phyloP scores from a whole-genome alignment of 1,139 yeast species.

The Pichia sp. region DNA sequence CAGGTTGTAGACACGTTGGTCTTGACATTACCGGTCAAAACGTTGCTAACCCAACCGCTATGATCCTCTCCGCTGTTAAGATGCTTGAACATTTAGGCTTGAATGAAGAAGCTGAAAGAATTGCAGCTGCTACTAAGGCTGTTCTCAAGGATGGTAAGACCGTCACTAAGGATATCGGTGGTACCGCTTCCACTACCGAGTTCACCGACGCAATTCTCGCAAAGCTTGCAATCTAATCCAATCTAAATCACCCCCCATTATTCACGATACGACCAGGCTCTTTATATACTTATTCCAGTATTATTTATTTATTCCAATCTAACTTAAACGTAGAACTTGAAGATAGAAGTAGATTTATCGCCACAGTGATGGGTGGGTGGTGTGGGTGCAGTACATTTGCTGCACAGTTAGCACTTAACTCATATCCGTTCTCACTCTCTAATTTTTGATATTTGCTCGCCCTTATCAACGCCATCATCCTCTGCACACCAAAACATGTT shows the following conservation, averaged over 20 bases:
- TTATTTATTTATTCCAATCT: background rate
- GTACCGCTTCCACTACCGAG: constrained; percentile 81
- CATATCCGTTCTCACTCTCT: too few relatives aligned
- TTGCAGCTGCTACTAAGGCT: constrained; percentile 80
- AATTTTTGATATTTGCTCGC: too few relatives aligned
- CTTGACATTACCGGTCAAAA: constrained; percentile 91
- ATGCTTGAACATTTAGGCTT: constrained; percentile 93
- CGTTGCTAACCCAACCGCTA: constrained; percentile 97
- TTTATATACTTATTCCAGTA: background rate
- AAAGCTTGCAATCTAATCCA: constrained; percentile 34
- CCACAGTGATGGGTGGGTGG: too few relatives aligned
- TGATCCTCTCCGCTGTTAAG: constrained; percentile 86
- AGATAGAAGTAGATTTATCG: too few relatives aligned
- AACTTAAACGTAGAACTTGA: too few relatives aligned
- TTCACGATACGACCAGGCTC: too few relatives aligned
- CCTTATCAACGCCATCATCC: too few relatives aligned
- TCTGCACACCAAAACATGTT: too few relatives aligned
- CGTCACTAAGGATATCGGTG: constrained; percentile 85
- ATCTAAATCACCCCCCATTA: too few relatives aligned
- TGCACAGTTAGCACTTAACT: too few relatives aligned
- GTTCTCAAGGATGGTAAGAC: constrained; percentile 83
- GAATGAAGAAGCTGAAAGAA: constrained; percentile 75
- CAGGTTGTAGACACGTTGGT: constrained; percentile 99
- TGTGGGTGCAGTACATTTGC: too few relatives aligned
- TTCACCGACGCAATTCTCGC: constrained; percentile 80